These are phyloP conservation scores for Tagetes erecta DNA, from an alignment of 129 eudicot species.

Conservation along the genomic window DNA sequence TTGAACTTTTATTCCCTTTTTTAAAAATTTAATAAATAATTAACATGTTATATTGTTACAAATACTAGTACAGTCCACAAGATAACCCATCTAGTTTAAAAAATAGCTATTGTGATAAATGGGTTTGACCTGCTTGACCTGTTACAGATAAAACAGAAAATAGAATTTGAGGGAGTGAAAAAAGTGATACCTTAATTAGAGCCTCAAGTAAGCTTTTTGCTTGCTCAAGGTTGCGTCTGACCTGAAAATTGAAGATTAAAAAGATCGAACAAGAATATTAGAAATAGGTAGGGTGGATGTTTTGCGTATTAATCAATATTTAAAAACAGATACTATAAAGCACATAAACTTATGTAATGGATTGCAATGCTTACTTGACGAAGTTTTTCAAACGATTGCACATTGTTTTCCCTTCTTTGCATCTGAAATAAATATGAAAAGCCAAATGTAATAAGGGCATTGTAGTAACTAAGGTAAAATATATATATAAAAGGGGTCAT, in stretches of 20 bases:
- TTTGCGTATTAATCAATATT: not conserved
- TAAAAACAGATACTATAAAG: slow-evolving; percentile 1
- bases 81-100: not conserved
- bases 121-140: not conserved
- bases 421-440: slow-evolving; percentile 43
- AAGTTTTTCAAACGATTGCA: slow-evolving; percentile 98
- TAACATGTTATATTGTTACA: not conserved
- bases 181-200: slow-evolving; percentile 60
- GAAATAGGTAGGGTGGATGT: slow-evolving; percentile 1
- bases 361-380: slow-evolving; percentile 60
- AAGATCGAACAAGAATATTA: slow-evolving; percentile 4
- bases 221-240: slow-evolving; percentile 97
- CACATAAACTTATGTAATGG: not conserved
- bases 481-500: not conserved
- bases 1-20: not conserved
- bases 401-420: slow-evolving; percentile 99
- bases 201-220: slow-evolving; percentile 86
- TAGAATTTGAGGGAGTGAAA: not conserved
- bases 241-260: slow-evolving; percentile 43
- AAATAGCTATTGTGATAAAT: not conserved
- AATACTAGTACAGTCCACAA: not conserved
- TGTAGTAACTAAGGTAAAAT: not conserved
- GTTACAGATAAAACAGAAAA: not conserved
- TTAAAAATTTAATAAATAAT: not conserved
- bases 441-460: not conserved